These are phyloP conservation scores for Epichloe elymi DNA, from an alignment of 2,329 filamentous ascomycete species.

Conservation along the genomic window DNA sequence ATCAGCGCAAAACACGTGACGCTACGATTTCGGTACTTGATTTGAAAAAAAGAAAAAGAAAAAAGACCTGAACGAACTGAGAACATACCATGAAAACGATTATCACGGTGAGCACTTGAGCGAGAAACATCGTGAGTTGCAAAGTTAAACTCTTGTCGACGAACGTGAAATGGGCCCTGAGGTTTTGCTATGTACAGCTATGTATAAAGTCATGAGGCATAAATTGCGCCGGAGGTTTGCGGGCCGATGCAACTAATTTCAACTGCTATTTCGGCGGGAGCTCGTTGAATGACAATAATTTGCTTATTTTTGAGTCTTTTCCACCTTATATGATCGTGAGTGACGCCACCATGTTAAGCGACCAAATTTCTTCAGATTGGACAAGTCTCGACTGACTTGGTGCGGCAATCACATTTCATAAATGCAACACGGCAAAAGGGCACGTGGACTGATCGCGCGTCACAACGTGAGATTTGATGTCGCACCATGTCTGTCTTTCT, in stretches of 20 bases:
- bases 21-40: not conserved
- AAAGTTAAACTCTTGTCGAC: not conserved
- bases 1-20: not conserved
- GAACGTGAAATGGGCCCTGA: slow-evolving; percentile 1
- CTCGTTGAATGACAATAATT: not conserved
- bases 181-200: not conserved
- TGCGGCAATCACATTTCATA: not conserved
- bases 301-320: not conserved
- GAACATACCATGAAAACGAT: not conserved
- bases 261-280: not conserved
- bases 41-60: not conserved
- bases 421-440: not conserved
- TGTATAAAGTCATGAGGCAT: not conserved
- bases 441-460: not conserved
- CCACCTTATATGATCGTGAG: not conserved
- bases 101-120: slow-evolving; percentile 1
- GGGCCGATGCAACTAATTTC: not conserved
- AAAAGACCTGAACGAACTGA: not conserved
- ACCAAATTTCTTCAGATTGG: not conserved
- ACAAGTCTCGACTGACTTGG: not conserved
- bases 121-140: not conserved
- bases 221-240: not conserved
- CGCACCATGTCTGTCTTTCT: not conserved
- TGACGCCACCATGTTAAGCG: not conserved
- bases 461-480: not conserved